These are phyloP conservation scores for Umbelopsis vinacea DNA, from an alignment of 192 early-diverging fungal species.

Conservation along the genomic window DNA sequence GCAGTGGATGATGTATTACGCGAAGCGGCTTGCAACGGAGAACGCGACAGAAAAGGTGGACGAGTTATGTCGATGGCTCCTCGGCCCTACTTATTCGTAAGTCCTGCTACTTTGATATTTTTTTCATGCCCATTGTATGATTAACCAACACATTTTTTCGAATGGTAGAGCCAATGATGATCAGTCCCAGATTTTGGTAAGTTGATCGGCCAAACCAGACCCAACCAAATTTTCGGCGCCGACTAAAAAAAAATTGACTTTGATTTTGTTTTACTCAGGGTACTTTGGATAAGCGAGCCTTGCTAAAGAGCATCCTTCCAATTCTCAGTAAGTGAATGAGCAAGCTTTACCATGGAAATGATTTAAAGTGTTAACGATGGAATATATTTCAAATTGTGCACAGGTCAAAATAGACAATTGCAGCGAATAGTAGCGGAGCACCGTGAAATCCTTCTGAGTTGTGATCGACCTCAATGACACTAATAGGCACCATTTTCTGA, in stretches of 20 bases:
- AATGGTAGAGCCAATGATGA: background rate
- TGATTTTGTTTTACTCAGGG: conserved; percentile 35
- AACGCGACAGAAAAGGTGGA: conserved; percentile 59
- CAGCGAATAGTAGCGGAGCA: conserved; percentile 66
- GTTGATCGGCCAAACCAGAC: conserved; percentile 26
- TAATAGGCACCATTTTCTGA: background rate
- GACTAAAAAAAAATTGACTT: conserved; percentile 14
- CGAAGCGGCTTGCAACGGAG: conserved; percentile 68
- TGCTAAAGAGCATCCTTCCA: conserved; percentile 68
- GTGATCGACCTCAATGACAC: background rate
- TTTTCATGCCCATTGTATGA: background rate
- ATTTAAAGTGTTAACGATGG: background rate
- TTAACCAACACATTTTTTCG: background rate
- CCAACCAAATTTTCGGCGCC: conserved; percentile 31
- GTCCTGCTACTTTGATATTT: background rate
- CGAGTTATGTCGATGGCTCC: conserved; percentile 71
- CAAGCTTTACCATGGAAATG: background rate
- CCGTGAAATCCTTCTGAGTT: conserved; percentile 1
- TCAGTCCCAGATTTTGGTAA: conserved; percentile 16
- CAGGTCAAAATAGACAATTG: conserved; percentile 63
- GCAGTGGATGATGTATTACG: conserved; percentile 66
- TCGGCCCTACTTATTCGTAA: conserved; percentile 60
- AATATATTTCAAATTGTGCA: background rate
- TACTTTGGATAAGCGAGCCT: conserved; percentile 62
- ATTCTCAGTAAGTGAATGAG: conserved; percentile 55